Evolutionary conservation across 768 basidiomycete species (phyloP), one percentile per base, ranked within the genome.

Genomic region (Pisolithus microcarpus): DNA sequence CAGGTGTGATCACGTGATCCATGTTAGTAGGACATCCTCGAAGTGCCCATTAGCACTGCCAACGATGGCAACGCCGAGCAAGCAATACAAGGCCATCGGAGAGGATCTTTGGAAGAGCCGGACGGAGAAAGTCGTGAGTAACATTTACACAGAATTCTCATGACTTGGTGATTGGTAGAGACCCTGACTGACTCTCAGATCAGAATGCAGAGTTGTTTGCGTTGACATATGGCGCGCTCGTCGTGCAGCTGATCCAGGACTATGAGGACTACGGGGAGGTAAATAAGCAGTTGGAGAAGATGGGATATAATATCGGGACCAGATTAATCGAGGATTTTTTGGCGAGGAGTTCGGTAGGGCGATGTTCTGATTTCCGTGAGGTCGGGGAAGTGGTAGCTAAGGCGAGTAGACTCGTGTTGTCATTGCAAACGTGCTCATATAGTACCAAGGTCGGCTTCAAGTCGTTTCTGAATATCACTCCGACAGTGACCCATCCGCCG

Each of bases 271-370:
- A 96, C 64, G 78, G 78, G 13, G 91, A 95, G 65, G 89, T 91
- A 55, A 91, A 91, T 69, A 94, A 91, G 67, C 94, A 99, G 66
- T 84, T 99, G 3, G 95, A 99, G 61, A 95, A 93, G 73, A 98
- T 97, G 95, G 96, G 96, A 4, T 97, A 96, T 70, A 96, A 94
- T 65, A 98, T 99, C 52, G 96, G 96, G 24, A 95, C 85, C 21
- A 77, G 96, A 37, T 72, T 99, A 49, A 96, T 99, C 51, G 96
- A 99, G 64, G 96, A 99, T 64, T 96, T 99, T 62, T 77, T 99
- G 43, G 95, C 96, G 21, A 82, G 90, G 63, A 93, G 92, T 55
- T 82, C 78, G n/a, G 65, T 96, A 18, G 91, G 89, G n/a, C 76
- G 91, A 58, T 99, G 96, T 68, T 72, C 84, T 15, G 93, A 97